Evolutionary conservation across 1,284 basidiomycete genomes (phyloP).

Genomic region (Golubevia sp.): DNA sequence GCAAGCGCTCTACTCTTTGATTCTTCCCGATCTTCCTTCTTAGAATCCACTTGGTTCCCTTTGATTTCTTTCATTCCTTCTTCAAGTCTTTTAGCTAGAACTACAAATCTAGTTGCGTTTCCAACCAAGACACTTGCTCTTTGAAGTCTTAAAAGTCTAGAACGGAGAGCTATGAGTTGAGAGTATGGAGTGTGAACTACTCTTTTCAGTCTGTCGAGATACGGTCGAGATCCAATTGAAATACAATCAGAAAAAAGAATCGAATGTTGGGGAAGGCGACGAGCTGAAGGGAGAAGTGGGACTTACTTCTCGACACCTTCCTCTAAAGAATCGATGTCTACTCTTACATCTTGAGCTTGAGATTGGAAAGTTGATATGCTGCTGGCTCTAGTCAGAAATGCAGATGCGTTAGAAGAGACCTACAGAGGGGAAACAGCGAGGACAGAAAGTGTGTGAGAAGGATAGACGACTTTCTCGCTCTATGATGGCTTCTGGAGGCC

Average conservation of each 20-base stretch:
- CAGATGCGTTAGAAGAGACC: background rate
- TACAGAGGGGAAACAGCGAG: background rate
- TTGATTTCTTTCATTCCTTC: constrained; percentile 20
- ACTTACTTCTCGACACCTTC: background rate
- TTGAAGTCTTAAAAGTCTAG: background rate
- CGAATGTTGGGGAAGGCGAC: background rate
- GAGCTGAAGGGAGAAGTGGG: background rate
- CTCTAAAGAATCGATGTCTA: background rate
- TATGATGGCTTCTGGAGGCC: too few relatives aligned
- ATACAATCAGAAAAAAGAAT: background rate
- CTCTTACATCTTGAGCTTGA: background rate
- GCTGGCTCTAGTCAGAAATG: too few relatives aligned
- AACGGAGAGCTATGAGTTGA: background rate
- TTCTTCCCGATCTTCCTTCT: constrained; percentile 23
- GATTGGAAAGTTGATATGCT: background rate
- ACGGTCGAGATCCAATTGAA: background rate
- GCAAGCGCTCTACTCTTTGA: constrained; percentile 29
- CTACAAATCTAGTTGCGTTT: constrained; percentile 15
- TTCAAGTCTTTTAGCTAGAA: constrained; percentile 24
- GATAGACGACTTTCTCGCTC: background rate
- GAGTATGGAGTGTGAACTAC: background rate
- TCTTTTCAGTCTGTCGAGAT: background rate
- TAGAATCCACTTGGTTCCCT: constrained; percentile 15
- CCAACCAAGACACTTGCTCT: constrained; percentile 18
- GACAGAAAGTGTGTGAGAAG: background rate